Percentiles rank a stretch among this genome's conserved stretches.
These are phyloP conservation scores for Thalassiosira mediterranea DNA, from an alignment of 352 stramenopile species.

Conservation along the genomic window DNA sequence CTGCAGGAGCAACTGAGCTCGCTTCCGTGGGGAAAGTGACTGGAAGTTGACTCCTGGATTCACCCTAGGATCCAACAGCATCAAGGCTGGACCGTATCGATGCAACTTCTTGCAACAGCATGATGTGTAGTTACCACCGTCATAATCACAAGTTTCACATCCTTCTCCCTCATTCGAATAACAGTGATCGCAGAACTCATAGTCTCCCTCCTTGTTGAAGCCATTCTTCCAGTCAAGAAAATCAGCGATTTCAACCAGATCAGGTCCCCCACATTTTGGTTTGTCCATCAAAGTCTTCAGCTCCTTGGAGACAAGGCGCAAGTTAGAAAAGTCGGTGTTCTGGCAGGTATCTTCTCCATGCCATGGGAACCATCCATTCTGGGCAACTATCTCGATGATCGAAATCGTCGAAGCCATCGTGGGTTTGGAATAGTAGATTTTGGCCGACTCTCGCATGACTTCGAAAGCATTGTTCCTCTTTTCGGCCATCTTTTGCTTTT, in stretches of 20 bases:
- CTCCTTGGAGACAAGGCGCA: slow-evolving; percentile 9
- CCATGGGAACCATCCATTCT: slow-evolving; percentile 31
- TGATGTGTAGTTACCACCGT: background rate
- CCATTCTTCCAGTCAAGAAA: slow-evolving; percentile 17
- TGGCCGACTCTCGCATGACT: too few species aligned
- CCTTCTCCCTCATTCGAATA: background rate
- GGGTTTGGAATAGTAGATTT: too few species aligned
- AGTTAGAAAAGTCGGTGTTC: slow-evolving; percentile 17
- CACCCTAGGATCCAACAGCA: slow-evolving; percentile 17
- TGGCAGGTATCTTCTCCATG: background rate
- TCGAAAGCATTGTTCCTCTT: too few species aligned
- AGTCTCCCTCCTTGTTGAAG: slow-evolving; percentile 1
- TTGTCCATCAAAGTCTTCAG: slow-evolving; percentile 26
- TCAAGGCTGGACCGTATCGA: slow-evolving; percentile 3
- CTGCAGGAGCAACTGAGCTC: slow-evolving; percentile 6
- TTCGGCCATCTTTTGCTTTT: too few species aligned
- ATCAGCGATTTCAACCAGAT: slow-evolving; percentile 18
- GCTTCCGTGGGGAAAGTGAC: slow-evolving; percentile 2
- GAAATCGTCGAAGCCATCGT: background rate
- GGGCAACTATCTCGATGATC: slow-evolving; percentile 16
- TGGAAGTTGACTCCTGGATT: slow-evolving; percentile 15
- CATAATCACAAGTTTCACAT: slow-evolving; percentile 11
- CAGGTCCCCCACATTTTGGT: slow-evolving; percentile 11
- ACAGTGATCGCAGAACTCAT: slow-evolving; percentile 15
- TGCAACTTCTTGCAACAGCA: slow-evolving; percentile 9